These are phyloP conservation scores for Shiraia sp. DNA, from an alignment of 2,329 filamentous ascomycete genomes.

Conservation along the genomic window DNA sequence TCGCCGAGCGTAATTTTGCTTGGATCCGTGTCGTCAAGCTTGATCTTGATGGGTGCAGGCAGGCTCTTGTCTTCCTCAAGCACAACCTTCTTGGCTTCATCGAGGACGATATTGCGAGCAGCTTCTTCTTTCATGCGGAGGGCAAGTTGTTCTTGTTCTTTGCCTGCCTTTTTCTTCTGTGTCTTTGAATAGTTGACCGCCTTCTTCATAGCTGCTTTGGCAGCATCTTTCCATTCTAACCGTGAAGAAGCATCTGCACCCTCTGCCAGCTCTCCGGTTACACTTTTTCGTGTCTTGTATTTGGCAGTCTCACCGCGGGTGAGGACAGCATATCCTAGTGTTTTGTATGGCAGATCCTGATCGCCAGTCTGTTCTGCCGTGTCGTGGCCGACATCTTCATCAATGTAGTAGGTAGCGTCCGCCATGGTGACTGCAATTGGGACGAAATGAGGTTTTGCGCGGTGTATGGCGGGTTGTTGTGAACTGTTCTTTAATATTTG, in stretches of 20 bases:
- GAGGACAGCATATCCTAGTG: slow-evolving; percentile 76
- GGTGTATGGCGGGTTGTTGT: slow-evolving; percentile 18
- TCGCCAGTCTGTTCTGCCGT: slow-evolving; percentile 67
- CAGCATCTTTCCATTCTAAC: slow-evolving; percentile 77
- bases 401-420: slow-evolving; percentile 67
- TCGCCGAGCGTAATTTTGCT: slow-evolving; percentile 60
- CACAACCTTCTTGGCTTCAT: slow-evolving; percentile 80
- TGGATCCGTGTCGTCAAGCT: slow-evolving; percentile 69
- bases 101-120: slow-evolving; percentile 70
- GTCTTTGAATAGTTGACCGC: slow-evolving; percentile 73
- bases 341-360: slow-evolving; percentile 78
- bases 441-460: slow-evolving; percentile 12
- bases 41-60: slow-evolving; percentile 74
- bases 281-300: slow-evolving; percentile 68
- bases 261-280: slow-evolving; percentile 42
- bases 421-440: slow-evolving; percentile 43
- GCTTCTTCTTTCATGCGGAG: slow-evolving; percentile 74
- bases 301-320: slow-evolving; percentile 65
- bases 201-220: slow-evolving; percentile 86
- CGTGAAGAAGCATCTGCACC: slow-evolving; percentile 63
- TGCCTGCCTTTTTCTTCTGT: slow-evolving; percentile 82
- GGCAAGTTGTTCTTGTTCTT: slow-evolving; percentile 73
- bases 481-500: slow-evolving; percentile 29
- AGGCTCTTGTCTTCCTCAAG: slow-evolving; percentile 72
- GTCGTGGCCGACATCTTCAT: slow-evolving; percentile 78